These are phyloP conservation scores for Isoetes engelmannii DNA, from an alignment of 83 land plant species.

Conservation along the genomic window DNA sequence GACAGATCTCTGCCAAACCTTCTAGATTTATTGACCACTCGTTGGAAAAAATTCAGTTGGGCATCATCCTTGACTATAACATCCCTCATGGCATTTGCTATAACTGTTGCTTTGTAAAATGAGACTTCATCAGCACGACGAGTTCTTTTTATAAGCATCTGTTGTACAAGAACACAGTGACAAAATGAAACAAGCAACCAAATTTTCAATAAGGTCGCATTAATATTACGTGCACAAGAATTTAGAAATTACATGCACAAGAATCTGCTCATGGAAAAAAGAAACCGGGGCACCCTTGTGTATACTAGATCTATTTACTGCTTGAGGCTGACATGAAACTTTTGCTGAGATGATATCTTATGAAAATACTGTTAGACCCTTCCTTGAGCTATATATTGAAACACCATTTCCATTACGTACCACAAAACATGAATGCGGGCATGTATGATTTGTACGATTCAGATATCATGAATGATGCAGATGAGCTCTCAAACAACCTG, in stretches of 20 bases:
- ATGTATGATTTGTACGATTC: no score
- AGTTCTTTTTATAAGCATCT: slow-evolving; percentile 28
- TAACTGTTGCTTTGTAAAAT: slow-evolving; percentile 30
- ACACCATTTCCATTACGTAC: no score
- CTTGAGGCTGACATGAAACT: not conserved
- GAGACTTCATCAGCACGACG: slow-evolving; percentile 15
- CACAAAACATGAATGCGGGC: no score
- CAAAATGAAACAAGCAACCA: not conserved
- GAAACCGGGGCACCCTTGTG: not conserved
- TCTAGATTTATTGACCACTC: not conserved
- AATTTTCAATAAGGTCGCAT: not conserved
- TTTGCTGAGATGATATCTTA: no score
- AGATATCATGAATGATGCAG: no score
- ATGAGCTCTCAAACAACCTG: no score
- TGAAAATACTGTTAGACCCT: no score
- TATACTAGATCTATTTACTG: not conserved
- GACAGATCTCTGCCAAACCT: not conserved
- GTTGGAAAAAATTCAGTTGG: slow-evolving; percentile 6
- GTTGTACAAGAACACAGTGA: no score
- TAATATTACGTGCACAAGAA: not conserved
- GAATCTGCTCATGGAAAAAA: not conserved
- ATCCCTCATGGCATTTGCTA: slow-evolving; percentile 29
- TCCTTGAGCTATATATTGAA: no score
- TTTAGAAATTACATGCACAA: not conserved
- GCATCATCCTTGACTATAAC: slow-evolving; percentile 25